Percentiles rank a stretch among this genome's conserved stretches.
phyloP scores from a whole-genome alignment of 768 basidiomycete genomes.

The Naganishia friedmannii region DNA sequence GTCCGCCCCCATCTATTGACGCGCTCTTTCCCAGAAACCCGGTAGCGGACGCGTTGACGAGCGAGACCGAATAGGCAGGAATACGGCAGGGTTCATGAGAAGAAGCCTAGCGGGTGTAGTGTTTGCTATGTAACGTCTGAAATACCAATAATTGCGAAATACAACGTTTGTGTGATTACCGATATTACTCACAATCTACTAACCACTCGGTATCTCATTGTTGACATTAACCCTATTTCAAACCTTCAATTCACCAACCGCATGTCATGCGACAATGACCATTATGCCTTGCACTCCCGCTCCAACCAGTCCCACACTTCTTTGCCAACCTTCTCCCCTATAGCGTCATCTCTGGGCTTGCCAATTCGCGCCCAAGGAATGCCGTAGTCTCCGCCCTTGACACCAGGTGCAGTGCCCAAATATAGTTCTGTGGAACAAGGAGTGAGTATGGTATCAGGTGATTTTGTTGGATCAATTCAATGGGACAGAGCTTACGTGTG shows the following conservation, averaged over 20 bases:
- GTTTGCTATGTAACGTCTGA: not conserved
- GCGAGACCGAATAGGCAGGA: not conserved
- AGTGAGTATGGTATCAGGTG: not conserved
- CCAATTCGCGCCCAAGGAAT: slow-evolving; percentile 26
- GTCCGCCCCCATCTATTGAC: slow-evolving; percentile 6
- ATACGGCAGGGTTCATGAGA: not conserved
- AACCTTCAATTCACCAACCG: too few species aligned
- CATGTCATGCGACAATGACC: too few species aligned
- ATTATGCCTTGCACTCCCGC: slow-evolving; percentile 3
- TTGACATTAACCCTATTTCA: too few species aligned
- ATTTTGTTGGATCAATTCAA: too few species aligned
- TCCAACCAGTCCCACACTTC: slow-evolving; percentile 19
- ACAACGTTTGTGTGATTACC: not conserved
- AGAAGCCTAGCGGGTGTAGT: not conserved
- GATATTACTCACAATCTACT: not conserved
- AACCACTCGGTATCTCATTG: too few species aligned
- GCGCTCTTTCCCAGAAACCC: slow-evolving; percentile 12
- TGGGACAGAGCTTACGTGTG: slow-evolving; percentile 25
- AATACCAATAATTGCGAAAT: not conserved
- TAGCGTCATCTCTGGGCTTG: slow-evolving; percentile 15
- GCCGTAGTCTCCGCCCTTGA: slow-evolving; percentile 12
- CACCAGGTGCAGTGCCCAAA: slow-evolving; percentile 16
- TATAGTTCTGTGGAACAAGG: slow-evolving; percentile 8
- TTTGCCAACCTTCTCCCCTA: slow-evolving; percentile 9
- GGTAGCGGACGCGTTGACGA: slow-evolving; percentile 19